A percentile compares a stretch with the other conserved stretches of the same genome.
Evolutionary conservation across 2,329 filamentous ascomycete genomes (phyloP).

Genomic region (Aurifilum marmelostoma): DNA sequence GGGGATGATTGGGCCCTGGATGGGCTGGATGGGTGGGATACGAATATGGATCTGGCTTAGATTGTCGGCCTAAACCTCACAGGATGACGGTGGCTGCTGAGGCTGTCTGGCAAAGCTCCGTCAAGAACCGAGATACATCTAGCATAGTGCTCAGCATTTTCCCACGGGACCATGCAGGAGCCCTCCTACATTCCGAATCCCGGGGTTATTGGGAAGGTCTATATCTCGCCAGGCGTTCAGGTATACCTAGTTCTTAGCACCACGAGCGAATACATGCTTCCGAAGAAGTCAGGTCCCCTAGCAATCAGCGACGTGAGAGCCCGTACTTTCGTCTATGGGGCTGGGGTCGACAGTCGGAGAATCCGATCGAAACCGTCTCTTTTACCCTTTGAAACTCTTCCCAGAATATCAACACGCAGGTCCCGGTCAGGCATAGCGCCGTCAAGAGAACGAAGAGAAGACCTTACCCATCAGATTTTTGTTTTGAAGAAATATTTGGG

Average conservation of each 20-base stretch:
- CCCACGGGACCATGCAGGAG: background rate
- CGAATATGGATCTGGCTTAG: constrained; percentile 30
- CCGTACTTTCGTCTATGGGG: background rate
- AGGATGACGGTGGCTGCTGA: background rate
- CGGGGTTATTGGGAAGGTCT: background rate
- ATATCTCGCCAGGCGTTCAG: background rate
- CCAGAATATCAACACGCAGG: too few relatives aligned
- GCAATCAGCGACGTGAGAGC: background rate
- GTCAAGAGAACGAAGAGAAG: background rate
- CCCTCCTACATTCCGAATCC: background rate
- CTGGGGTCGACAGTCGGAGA: background rate
- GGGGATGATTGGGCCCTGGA: constrained; percentile 47
- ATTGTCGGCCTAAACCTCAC: background rate
- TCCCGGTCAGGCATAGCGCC: too few relatives aligned
- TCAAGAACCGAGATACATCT: background rate
- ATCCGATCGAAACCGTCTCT: background rate
- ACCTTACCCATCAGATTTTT: too few relatives aligned
- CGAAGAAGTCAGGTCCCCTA: background rate
- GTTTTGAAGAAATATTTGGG: background rate
- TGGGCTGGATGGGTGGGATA: constrained; percentile 43
- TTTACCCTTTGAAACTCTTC: background rate
- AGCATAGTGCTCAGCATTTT: background rate
- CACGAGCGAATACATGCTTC: background rate
- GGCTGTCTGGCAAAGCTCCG: background rate
- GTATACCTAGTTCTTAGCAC: background rate